Evolutionary conservation across 768 basidiomycete genomes (phyloP), one percentile per base, ranked within the genome.

Genomic region (Amanita muscaria): DNA sequence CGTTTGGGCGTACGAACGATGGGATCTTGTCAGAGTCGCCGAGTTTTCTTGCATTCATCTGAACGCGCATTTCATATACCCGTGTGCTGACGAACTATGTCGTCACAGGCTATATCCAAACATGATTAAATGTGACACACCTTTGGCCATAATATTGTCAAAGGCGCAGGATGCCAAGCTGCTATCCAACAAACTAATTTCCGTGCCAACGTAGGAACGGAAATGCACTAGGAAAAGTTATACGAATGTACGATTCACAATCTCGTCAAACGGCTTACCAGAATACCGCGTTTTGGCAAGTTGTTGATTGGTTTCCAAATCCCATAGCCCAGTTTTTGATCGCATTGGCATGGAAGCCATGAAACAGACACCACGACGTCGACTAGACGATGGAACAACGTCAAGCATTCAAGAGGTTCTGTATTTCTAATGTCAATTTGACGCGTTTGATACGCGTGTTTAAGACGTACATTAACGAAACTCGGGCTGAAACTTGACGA

Each of bases 101-200:
- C 14, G 9, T 31, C 27, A 14, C n/a, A n/a, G n/a, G n/a, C n/a
- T n/a, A n/a, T n/a, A n/a, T n/a, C n/a, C n/a, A n/a, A n/a, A n/a
- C n/a, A n/a, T n/a, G n/a, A n/a, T n/a, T n/a, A n/a, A n/a, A n/a
- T n/a, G n/a, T n/a, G n/a, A n/a, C n/a, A 61, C 67, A 46, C 80
- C 83, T 68, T 86, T 79, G 46, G 82, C 82, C 73, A 88, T 80
- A 48, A 80, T 79, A 58, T 74, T 83, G 62, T 88, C 85, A 23
- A 84, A 86, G 57, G 82, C 76, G 57, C 84, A 85, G 56, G 79
- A 48, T 82, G 74, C 27, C 66, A 65, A 56, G 75, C 78, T 30
- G 85, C 85, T 37, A 88, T 77, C 31, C 73, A 74, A 56, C 76
- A 81, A 31, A 87, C 71, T 16, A 85, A 63, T 48, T 82, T 77